These are phyloP conservation scores for Venturia aucupariae DNA, from an alignment of 2,329 filamentous ascomycete genomes.

Conservation along the genomic window DNA sequence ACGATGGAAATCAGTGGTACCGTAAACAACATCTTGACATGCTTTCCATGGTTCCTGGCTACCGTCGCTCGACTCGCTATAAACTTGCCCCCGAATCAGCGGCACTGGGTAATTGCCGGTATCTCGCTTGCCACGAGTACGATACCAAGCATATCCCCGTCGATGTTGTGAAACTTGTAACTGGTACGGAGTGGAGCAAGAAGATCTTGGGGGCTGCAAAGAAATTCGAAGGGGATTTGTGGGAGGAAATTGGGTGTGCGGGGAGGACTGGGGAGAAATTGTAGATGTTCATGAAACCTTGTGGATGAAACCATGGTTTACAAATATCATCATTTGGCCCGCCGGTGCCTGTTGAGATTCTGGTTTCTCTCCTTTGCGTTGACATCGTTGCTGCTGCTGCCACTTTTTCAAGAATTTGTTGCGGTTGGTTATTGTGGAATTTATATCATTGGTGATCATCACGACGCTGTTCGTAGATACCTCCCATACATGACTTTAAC, in stretches of 20 bases:
- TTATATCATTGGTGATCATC: too few species aligned
- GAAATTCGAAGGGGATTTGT: constrained; percentile 18
- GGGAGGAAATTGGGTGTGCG: constrained; percentile 14
- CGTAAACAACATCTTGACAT: constrained; percentile 19
- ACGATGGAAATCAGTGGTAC: constrained; percentile 18
- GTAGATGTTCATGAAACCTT: neutral
- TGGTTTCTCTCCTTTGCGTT: too few species aligned
- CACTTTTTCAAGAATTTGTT: too few species aligned
- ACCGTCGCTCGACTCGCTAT: constrained; percentile 20
- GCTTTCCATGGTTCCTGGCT: constrained; percentile 18
- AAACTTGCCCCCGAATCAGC: constrained; percentile 14
- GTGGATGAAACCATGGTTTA: too few species aligned
- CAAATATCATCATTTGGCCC: too few species aligned
- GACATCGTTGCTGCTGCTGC: too few species aligned
- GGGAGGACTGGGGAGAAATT: constrained; percentile 14
- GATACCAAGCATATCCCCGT: constrained; percentile 17
- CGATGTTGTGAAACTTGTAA: constrained; percentile 18
- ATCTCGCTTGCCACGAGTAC: constrained; percentile 21
- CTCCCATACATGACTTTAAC: too few species aligned
- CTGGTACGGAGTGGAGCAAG: constrained; percentile 20
- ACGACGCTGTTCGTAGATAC: too few species aligned
- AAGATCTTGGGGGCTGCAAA: constrained; percentile 18
- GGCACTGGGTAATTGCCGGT: constrained; percentile 16
- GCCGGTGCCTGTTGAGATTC: too few species aligned
- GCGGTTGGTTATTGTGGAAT: too few species aligned